Conservation (phyloP, 2,329 filamentous ascomycete genomes). For the Exserohilum turcica region DNA sequence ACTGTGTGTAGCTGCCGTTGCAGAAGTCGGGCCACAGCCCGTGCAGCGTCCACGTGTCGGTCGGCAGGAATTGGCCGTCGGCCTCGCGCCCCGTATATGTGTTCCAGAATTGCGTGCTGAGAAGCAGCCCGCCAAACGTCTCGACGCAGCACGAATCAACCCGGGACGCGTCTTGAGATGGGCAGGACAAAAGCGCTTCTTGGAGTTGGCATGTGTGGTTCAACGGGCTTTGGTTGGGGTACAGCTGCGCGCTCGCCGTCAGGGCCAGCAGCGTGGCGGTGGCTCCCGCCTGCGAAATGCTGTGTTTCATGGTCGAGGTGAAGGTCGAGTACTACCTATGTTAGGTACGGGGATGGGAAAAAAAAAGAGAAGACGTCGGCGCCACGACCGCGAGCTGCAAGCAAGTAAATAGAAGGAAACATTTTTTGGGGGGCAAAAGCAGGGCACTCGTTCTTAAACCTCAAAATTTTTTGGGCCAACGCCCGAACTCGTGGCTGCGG, state of each 20-base stretch:
- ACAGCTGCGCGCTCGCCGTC: slow-evolving; percentile 47
- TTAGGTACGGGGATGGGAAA: no score
- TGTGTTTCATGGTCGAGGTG: slow-evolving; percentile 36
- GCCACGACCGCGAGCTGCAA: no score
- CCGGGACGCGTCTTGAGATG: slow-evolving; percentile 33
- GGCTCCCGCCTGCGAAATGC: slow-evolving; percentile 18
- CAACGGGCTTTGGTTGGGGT: slow-evolving; percentile 53
- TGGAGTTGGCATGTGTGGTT: slow-evolving; percentile 64
- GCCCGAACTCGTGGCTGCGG: background rate
- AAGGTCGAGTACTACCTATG: no score
- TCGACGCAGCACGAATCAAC: slow-evolving; percentile 69
- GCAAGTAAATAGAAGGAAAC: no score
- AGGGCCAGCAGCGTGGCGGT: slow-evolving; percentile 28
- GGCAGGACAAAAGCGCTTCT: slow-evolving; percentile 42
- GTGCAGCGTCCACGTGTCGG: slow-evolving; percentile 64
- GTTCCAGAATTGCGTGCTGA: slow-evolving; percentile 69
- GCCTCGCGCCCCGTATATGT: slow-evolving; percentile 66
- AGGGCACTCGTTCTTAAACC: slow-evolving; percentile 4
- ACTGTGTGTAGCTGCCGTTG: slow-evolving; percentile 67
- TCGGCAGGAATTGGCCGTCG: slow-evolving; percentile 63
- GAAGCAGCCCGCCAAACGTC: slow-evolving; percentile 66
- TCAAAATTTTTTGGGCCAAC: slow-evolving; percentile 15
- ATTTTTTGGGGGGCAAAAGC: no score
- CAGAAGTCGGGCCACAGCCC: slow-evolving; percentile 53
- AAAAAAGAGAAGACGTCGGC: no score